Evolutionary conservation across 192 early-diverging fungal genomes (phyloP).

Genomic region (Gryganskiella cystojenkinii): DNA sequence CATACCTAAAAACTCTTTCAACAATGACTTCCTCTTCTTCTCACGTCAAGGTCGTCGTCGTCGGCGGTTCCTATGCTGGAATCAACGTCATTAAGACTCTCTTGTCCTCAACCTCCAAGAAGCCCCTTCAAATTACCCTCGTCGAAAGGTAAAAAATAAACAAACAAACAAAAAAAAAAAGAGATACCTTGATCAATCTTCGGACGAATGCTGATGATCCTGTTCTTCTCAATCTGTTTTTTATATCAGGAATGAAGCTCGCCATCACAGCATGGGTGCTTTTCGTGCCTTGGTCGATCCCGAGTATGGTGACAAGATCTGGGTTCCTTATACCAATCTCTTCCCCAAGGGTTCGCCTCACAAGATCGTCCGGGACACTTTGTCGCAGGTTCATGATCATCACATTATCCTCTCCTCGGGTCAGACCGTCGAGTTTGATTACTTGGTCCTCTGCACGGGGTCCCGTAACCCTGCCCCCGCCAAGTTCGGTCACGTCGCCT

Average conservation of each 20-base stretch:
- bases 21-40: neutral
- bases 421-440: conserved; percentile 67
- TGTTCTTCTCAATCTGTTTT: neutral
- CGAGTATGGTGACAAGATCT: conserved; percentile 15
- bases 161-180: neutral
- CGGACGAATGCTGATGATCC: neutral
- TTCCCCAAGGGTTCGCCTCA: conserved; percentile 30
- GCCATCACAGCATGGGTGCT: conserved; percentile 20
- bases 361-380: conserved; percentile 61
- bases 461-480: conserved; percentile 61
- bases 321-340: conserved; percentile 36
- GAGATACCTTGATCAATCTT: neutral
- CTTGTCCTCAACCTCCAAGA: conserved; percentile 16
- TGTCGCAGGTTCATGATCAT: conserved; percentile 50
- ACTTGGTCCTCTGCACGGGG: conserved; percentile 74
- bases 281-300: conserved; percentile 32
- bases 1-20: too few species aligned
- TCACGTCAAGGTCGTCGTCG: conserved; percentile 36
- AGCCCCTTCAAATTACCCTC: conserved; percentile 29
- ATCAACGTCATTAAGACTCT: conserved; percentile 27
- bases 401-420: conserved; percentile 61
- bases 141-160: conserved; percentile 26
- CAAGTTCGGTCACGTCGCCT: conserved; percentile 34
- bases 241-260: conserved; percentile 13
- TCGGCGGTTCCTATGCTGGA: conserved; percentile 44